These are phyloP conservation scores for Larix kaempferi DNA, from an alignment of 75 land plant genomes.

Conservation along the genomic window DNA sequence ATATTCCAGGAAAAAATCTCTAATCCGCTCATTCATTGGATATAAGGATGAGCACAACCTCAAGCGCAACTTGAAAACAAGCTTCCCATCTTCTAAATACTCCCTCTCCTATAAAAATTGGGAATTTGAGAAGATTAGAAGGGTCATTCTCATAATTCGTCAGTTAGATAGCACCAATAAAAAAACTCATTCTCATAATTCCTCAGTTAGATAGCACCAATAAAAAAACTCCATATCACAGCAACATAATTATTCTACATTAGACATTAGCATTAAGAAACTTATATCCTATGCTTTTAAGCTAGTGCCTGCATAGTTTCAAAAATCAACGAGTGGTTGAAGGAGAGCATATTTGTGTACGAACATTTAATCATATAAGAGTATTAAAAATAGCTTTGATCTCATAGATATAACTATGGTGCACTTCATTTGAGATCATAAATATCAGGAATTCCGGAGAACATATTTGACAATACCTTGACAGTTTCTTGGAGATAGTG, in stretches of 20 bases:
- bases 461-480: constrained; percentile 44
- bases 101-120: constrained; percentile 73
- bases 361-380: not conserved
- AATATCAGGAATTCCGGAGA: not conserved
- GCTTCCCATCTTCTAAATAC: constrained; percentile 85
- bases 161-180: not conserved
- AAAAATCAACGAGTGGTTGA: not conserved
- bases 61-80: constrained; percentile 74
- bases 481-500: constrained; percentile 88
- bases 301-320: not conserved
- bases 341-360: not conserved
- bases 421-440: too few species aligned
- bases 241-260: not conserved
- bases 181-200: not conserved
- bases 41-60: constrained; percentile 89
- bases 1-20: constrained; percentile 93
- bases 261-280: not conserved
- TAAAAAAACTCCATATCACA: not conserved
- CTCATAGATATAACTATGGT: not conserved
- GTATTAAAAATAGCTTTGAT: not conserved
- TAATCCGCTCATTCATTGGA: constrained; percentile 85
- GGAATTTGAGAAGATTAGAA: not conserved
- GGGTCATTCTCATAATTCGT: not conserved
- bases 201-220: not conserved
- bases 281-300: not conserved